Percentiles rank a stretch among this genome's conserved stretches.
Evolutionary conservation across 2,329 filamentous ascomycete genomes (phyloP).

Genomic region (Septoria linicola): DNA sequence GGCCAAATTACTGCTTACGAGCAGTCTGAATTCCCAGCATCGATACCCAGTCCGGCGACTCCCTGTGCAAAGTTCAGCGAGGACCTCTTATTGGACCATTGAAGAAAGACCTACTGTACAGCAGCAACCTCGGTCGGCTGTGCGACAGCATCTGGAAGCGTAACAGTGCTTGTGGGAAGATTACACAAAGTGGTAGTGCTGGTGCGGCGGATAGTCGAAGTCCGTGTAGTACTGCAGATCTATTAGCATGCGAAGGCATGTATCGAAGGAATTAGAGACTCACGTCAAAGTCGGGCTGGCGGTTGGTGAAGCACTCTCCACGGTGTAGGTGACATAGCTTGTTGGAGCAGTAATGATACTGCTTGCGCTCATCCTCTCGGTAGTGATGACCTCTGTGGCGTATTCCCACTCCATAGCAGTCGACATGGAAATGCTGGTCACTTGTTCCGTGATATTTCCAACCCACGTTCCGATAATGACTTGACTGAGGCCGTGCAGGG

Average conservation of each 20-base stretch:
- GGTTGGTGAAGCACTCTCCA: slow-evolving; percentile 27
- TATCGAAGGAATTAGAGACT: slow-evolving; percentile 13
- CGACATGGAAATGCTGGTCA: slow-evolving; percentile 42
- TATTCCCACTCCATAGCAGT: slow-evolving; percentile 43
- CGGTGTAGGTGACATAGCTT: slow-evolving; percentile 33
- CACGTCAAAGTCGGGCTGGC: slow-evolving; percentile 22
- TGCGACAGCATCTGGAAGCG: slow-evolving; percentile 16
- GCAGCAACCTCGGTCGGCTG: slow-evolving; percentile 4
- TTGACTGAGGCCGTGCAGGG: slow-evolving; percentile 37
- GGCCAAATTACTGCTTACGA: slow-evolving; percentile 12
- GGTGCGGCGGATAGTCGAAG: slow-evolving; percentile 23
- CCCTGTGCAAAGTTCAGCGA: too few species aligned
- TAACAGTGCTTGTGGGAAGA: slow-evolving; percentile 26
- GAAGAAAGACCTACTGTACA: slow-evolving; percentile 3
- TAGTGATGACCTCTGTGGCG: slow-evolving; percentile 39
- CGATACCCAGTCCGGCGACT: slow-evolving; percentile 15
- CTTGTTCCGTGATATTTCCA: slow-evolving; percentile 40
- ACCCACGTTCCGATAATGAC: slow-evolving; percentile 44
- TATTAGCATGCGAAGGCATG: not conserved
- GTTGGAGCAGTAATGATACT: slow-evolving; percentile 30
- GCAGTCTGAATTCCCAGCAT: slow-evolving; percentile 18
- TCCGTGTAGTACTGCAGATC: slow-evolving; percentile 17
- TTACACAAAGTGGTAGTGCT: slow-evolving; percentile 27
- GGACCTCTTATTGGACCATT: too few species aligned
- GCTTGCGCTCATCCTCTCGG: slow-evolving; percentile 20